These are phyloP conservation scores for Kazachstania africana DNA, from an alignment of 805 yeast genomes.

Conservation along the genomic window DNA sequence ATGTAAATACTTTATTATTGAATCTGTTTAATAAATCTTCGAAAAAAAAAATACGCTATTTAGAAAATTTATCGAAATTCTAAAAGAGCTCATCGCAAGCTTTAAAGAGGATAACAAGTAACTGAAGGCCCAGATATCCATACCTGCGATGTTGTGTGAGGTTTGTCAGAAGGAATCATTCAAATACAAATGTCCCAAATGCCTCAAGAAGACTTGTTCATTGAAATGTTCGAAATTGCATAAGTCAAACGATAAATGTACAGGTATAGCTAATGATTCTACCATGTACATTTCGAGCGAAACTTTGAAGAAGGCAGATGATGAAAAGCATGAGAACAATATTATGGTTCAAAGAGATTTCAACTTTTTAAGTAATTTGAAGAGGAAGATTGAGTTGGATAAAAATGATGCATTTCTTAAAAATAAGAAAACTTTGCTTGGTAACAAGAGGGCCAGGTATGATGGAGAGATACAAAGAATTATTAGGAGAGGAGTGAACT, in stretches of 20 bases:
- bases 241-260: slow-evolving; percentile 49
- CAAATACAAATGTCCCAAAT: slow-evolving; percentile 77
- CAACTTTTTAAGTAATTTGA: slow-evolving; percentile 52
- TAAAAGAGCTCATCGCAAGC: too few relatives aligned
- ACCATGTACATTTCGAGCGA: slow-evolving; percentile 42
- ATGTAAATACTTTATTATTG: too few relatives aligned
- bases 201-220: slow-evolving; percentile 56
- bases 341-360: slow-evolving; percentile 65
- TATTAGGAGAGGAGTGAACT: slow-evolving; percentile 53
- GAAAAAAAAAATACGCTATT: too few relatives aligned
- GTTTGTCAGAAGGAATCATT: slow-evolving; percentile 33
- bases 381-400: slow-evolving; percentile 48
- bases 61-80: too few relatives aligned
- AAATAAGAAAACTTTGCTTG: slow-evolving; percentile 33
- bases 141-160: slow-evolving; percentile 30
- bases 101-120: too few relatives aligned
- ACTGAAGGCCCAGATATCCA: too few relatives aligned
- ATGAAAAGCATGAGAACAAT: slow-evolving; percentile 30
- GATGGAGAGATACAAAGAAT: slow-evolving; percentile 7
- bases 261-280: slow-evolving; percentile 49
- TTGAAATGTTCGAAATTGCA: slow-evolving; percentile 61
- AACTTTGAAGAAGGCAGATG: slow-evolving; percentile 30
- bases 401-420: slow-evolving; percentile 38
- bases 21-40: too few relatives aligned
- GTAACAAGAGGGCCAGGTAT: slow-evolving; percentile 15